These are phyloP conservation scores for Sphaerulina populicola DNA, from an alignment of 2,329 filamentous ascomycete genomes.

Conservation along the genomic window DNA sequence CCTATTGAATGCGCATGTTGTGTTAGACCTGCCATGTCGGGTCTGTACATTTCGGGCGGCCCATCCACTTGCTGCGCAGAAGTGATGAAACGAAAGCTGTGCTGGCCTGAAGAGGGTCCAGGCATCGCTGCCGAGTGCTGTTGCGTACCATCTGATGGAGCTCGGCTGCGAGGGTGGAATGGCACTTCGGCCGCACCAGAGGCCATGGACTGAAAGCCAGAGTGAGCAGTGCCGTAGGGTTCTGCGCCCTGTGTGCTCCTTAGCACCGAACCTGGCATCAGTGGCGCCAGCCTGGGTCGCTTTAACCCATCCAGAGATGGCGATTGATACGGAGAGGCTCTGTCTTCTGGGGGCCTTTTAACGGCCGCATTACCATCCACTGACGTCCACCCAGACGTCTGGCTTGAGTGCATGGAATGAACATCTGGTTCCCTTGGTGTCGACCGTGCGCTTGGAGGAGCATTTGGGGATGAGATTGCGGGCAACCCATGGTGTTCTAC, in stretches of 20 bases:
- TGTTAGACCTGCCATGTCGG: constrained; percentile 16
- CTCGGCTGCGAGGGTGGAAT: constrained; percentile 26
- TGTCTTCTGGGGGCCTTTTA: constrained; percentile 38
- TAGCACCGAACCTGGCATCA: constrained; percentile 31
- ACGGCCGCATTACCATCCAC: constrained; percentile 37
- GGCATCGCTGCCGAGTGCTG: constrained; percentile 15
- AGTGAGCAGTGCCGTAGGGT: constrained; percentile 14
- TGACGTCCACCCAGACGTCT: constrained; percentile 37
- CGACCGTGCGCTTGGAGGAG: constrained; percentile 17
- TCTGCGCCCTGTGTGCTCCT: constrained; percentile 28
- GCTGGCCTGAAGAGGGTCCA: constrained; percentile 6
- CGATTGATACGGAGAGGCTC: constrained; percentile 25
- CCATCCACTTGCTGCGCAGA: constrained; percentile 25
- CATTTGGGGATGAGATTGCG: constrained; percentile 15
- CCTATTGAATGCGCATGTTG: constrained; percentile 4
- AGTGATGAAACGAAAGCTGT: constrained; percentile 30
- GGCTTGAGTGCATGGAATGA: constrained; percentile 3
- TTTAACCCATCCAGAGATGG: constrained; percentile 37
- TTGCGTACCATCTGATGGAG: constrained; percentile 28
- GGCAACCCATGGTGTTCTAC: constrained; percentile 21
- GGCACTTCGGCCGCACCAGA: constrained; percentile 11
- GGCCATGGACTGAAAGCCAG: constrained; percentile 11
- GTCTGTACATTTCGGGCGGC: constrained; percentile 27
- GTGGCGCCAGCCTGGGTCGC: constrained; percentile 37
- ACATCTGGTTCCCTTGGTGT: constrained; percentile 20